Evolutionary conservation across 2,329 filamentous ascomycete species (phyloP), one percentile per base, ranked within the genome.

Genomic region (Neofusicoccum ribis): DNA sequence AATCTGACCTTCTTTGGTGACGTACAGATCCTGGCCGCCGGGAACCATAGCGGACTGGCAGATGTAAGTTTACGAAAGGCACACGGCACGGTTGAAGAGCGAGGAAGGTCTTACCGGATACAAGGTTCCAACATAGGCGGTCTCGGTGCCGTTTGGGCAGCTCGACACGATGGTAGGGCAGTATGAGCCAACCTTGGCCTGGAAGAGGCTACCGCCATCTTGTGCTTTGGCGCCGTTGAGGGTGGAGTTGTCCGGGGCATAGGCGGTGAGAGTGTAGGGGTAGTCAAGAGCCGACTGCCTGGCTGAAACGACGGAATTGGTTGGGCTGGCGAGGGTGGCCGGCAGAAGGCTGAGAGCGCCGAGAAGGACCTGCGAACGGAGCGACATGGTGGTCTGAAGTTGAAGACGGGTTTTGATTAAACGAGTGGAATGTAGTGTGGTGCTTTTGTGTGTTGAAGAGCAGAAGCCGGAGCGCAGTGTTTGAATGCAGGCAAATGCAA

Each of bases 11-110:
- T 67, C 66, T 44, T 20, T 34, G 17, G 64, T 50, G 51, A 71
- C 69, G 63, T 67, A 71, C 49, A 70, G 61, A 20, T 69, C 67
- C 66, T 71, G 70, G 37, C 70, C 68, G 43, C 70, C 70, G 41
- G 70, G 70, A n/a, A 70, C 70, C 47, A 59, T 43, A 23, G 67
- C 64, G 6, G 50, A 20, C 67, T 68, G 61, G 17, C 8, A 17
- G 34, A 34, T 12, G 39, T 34, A 1, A 39, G 59, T 20, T 7
- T 34, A 8, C 3, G 12, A 23, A 17, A 14, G 17, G 23, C 15
- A 23, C 3, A 31, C 12, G 23, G n/a, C 37, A 34, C 15, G 34
- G 14, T 14, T 9, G 12, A 36, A 36, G 11, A 47, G 17, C 31
- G 20, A 43, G 7, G 14, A 23, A 50, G 9, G 20, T 62, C 62